Conservation (phyloP, 768 basidiomycete genomes). For the Coprinellus micaceus region DNA sequence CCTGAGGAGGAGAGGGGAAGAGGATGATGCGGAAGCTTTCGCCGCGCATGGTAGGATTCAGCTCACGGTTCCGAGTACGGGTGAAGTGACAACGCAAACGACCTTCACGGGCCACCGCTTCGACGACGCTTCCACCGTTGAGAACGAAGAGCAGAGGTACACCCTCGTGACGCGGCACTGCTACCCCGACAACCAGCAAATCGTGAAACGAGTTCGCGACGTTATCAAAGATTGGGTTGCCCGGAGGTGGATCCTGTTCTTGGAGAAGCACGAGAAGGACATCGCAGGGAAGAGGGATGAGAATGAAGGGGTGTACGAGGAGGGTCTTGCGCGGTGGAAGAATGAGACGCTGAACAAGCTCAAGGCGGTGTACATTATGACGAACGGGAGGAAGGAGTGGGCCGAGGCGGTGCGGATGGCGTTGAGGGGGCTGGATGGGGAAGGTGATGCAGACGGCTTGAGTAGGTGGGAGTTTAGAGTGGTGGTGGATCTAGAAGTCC, state of each 20-base stretch:
- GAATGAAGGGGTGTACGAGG: not conserved
- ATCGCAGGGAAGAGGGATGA: not conserved
- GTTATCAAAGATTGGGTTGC: conserved; percentile 24
- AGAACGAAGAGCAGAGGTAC: conserved; percentile 23
- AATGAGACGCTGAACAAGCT: conserved; percentile 19
- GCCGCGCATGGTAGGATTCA: not conserved
- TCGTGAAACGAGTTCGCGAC: conserved; percentile 39
- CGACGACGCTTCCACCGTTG: conserved; percentile 3
- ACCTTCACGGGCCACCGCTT: conserved; percentile 13
- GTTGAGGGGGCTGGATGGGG: conserved; percentile 19
- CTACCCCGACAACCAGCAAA: conserved; percentile 47
- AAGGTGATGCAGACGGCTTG: not conserved
- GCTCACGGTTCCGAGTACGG: not conserved
- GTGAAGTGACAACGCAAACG: conserved; percentile 5
- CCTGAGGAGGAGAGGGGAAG: not conserved
- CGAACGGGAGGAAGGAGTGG: conserved; percentile 55
- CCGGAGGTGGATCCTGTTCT: not conserved
- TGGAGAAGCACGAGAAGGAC: not conserved
- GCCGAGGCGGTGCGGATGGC: conserved; percentile 40
- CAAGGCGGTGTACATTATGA: conserved; percentile 57
- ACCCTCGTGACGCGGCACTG: conserved; percentile 44
- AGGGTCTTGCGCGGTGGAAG: conserved; percentile 3
- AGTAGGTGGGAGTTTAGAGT: not conserved
- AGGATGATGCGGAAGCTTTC: not conserved
- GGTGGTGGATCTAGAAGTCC: not conserved